A percentile compares a stretch with the other conserved stretches of the same genome.
phyloP scores from a whole-genome alignment of 2,329 filamentous ascomycete genomes.

The Pseudogymnoascus sp. region DNA sequence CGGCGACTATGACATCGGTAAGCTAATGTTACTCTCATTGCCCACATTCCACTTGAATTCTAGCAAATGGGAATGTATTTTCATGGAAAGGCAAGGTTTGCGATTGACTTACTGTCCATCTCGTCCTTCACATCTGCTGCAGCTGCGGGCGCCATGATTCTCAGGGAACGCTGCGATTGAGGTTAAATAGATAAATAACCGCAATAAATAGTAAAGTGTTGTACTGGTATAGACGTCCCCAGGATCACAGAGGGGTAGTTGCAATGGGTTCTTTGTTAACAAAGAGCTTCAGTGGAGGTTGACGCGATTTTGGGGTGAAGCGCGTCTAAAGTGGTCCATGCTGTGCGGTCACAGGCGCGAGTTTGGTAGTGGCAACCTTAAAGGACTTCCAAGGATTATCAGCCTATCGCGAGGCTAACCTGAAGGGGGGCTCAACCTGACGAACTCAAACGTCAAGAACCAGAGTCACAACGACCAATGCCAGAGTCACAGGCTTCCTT shows the following conservation, averaged over 20 bases:
- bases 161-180: neutral
- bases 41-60: slow-evolving; percentile 10
- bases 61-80: neutral
- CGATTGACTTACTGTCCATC: slow-evolving; percentile 37
- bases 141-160: slow-evolving; percentile 38
- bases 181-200: neutral
- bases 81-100: slow-evolving; percentile 9
- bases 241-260: neutral
- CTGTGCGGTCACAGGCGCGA: slow-evolving; percentile 3
- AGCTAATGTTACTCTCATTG: slow-evolving; percentile 9
- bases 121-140: slow-evolving; percentile 37
- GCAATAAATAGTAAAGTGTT: neutral
- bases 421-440: neutral
- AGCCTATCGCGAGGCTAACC: slow-evolving; percentile 7
- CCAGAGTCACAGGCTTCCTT: slow-evolving; percentile 5
- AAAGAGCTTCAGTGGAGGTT: slow-evolving; percentile 2
- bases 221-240: neutral
- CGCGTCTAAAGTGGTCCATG: slow-evolving; percentile 10
- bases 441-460: slow-evolving; percentile 4
- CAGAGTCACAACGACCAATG: neutral
- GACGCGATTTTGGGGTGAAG: slow-evolving; percentile 7
- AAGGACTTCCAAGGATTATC: slow-evolving; percentile 5
- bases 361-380: slow-evolving; percentile 7
- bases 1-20: slow-evolving; percentile 35
- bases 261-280: neutral